phyloP scores from a whole-genome alignment of 1,284 basidiomycete genomes.

The Violaceomyces palustris region DNA sequence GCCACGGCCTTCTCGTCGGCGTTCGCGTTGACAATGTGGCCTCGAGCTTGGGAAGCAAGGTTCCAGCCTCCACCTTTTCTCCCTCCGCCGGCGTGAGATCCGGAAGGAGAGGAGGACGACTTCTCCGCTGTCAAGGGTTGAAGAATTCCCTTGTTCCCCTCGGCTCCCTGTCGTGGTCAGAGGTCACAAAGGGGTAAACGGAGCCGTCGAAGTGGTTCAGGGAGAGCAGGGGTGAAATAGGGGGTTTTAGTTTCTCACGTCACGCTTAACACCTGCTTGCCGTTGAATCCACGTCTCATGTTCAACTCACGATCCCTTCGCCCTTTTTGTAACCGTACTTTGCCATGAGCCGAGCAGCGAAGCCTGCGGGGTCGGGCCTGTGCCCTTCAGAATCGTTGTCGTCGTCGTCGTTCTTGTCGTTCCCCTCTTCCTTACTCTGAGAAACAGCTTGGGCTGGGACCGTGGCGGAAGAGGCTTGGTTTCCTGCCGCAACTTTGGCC shows the following conservation, averaged over 20 bases:
- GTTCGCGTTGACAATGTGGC: conserved; percentile 11
- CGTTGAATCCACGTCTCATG: too few relatives aligned
- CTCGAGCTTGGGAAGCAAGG: background rate
- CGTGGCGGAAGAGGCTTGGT: background rate
- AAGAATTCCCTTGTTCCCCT: conserved; percentile 35
- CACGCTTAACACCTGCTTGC: too few relatives aligned
- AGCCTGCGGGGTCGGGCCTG: conserved; percentile 8
- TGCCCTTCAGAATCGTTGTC: too few relatives aligned
- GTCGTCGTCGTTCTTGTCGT: too few relatives aligned
- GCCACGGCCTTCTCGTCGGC: conserved; percentile 3
- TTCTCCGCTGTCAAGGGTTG: conserved; percentile 24
- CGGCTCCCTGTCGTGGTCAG: conserved; percentile 17
- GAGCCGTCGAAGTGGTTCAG: too few relatives aligned
- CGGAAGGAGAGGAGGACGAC: conserved; percentile 1
- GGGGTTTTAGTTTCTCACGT: too few relatives aligned
- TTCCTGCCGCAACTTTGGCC: conserved; percentile 1
- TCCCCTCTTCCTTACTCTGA: too few relatives aligned
- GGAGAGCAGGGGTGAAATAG: too few relatives aligned
- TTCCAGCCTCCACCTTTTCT: background rate
- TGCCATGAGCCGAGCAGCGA: conserved; percentile 39
- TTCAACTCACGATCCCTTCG: conserved; percentile 28
- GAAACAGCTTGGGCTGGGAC: background rate
- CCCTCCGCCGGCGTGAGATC: too few relatives aligned
- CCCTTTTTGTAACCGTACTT: conserved; percentile 39
- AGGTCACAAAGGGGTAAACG: background rate